Evolutionary conservation across 2,329 filamentous ascomycete species (phyloP).

Genomic region (Arthrobotrys sphaeroides): DNA sequence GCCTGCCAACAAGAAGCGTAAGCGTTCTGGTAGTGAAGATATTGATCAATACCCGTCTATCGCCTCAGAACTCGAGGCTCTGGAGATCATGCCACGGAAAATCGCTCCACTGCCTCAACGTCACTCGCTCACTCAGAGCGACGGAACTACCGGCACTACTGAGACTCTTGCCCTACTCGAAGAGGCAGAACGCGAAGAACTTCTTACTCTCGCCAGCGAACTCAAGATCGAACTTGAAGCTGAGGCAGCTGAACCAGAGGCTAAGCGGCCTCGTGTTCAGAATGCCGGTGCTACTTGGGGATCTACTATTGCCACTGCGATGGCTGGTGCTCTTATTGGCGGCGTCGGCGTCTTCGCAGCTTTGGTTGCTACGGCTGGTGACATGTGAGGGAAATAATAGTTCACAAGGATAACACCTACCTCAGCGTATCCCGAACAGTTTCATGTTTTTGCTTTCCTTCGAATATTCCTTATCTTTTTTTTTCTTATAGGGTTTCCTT

Average conservation of each 20-base stretch:
- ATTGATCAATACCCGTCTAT: background rate
- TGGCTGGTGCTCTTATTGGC: constrained; percentile 60
- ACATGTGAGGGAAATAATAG: constrained; percentile 41
- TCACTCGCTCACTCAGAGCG: constrained; percentile 10
- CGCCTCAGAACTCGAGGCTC: background rate
- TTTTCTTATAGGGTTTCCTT: background rate
- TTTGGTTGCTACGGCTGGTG: constrained; percentile 61
- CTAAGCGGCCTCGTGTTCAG: constrained; percentile 55
- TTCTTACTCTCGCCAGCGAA: constrained; percentile 9
- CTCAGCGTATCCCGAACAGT: background rate
- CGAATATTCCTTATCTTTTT: constrained; percentile 3
- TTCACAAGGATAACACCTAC: background rate
- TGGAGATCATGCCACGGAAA: constrained; percentile 13
- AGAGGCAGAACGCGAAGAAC: constrained; percentile 21
- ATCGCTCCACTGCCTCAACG: constrained; percentile 23
- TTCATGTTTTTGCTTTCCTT: constrained; percentile 19
- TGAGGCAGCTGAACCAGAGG: constrained; percentile 34
- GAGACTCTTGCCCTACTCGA: constrained; percentile 57
- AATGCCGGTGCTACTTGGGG: constrained; percentile 48
- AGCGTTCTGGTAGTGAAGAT: constrained; percentile 32
- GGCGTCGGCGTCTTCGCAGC: constrained; percentile 60
- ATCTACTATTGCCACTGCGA: constrained; percentile 58
- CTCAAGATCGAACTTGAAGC: constrained; percentile 29
- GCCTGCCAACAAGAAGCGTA: constrained; percentile 42
- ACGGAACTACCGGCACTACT: background rate